Evolutionary conservation across 306 rosid genomes (phyloP).

Genomic region (Oxytropis ochrocephala): DNA sequence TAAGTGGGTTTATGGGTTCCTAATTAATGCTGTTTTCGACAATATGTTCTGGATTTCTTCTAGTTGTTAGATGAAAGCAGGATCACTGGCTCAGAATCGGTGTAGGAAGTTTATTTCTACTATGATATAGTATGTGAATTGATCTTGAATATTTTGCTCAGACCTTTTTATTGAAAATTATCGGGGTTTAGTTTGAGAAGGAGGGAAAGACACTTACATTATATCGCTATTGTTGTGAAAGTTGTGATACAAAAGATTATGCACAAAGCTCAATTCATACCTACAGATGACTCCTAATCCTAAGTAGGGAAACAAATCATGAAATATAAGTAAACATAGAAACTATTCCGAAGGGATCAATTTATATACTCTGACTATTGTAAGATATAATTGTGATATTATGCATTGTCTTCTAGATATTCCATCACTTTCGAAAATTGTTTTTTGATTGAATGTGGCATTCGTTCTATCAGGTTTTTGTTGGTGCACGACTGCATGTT

Average conservation of each 20-base stretch:
- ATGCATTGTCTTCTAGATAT: not conserved
- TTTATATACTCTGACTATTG: not conserved
- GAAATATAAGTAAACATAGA: not conserved
- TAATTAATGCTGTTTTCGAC: slow-evolving; percentile 8
- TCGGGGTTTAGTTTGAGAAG: not conserved
- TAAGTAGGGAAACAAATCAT: not conserved
- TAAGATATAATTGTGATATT: slow-evolving; percentile 3
- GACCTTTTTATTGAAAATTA: not conserved
- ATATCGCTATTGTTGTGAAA: not conserved
- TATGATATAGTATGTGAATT: not conserved
- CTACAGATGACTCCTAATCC: not conserved
- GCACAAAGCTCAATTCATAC: not conserved
- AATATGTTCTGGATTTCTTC: not conserved
- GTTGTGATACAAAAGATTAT: not conserved
- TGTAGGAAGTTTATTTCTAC: not conserved
- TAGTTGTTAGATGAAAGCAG: not conserved
- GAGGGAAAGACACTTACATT: not conserved
- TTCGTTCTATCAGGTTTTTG: slow-evolving; percentile 74
- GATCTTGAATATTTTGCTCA: slow-evolving; percentile 6
- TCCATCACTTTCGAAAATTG: slow-evolving; percentile 6
- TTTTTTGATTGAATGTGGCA: not conserved
- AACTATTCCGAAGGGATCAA: not conserved
- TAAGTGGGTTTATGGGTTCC: not conserved
- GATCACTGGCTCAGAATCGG: not conserved
- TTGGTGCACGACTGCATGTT: slow-evolving; percentile 96